These are phyloP conservation scores for Tetrapisispora fleetii DNA, from an alignment of 805 yeast genomes.

Conservation along the genomic window DNA sequence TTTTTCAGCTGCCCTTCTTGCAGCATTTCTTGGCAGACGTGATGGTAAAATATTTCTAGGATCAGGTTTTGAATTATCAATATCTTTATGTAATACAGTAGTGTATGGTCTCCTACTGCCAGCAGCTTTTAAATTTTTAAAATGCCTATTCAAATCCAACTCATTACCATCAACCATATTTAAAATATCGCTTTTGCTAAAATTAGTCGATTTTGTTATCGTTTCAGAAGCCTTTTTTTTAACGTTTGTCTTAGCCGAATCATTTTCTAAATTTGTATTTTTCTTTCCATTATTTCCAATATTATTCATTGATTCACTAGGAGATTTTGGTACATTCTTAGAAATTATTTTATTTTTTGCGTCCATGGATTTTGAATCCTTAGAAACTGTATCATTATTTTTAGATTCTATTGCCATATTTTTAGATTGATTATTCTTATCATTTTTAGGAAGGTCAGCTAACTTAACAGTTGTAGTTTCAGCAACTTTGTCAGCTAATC, in stretches of 20 bases:
- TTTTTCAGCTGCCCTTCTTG: constrained; percentile 23
- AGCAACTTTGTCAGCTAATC: not conserved
- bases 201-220: not conserved
- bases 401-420: not conserved
- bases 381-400: not conserved
- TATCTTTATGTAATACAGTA: constrained; percentile 21
- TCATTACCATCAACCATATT: constrained; percentile 19
- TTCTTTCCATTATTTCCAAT: too few relatives aligned
- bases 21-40: constrained; percentile 23
- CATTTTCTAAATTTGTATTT: too few relatives aligned
- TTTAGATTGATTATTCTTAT: not conserved
- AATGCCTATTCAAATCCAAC: constrained; percentile 14
- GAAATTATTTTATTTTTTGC: not conserved
- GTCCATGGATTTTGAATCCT: not conserved
- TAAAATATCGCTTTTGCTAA: constrained; percentile 20
- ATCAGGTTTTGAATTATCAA: constrained; percentile 25
- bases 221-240: constrained; percentile 10
- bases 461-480: not conserved
- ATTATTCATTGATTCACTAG: too few relatives aligned
- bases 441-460: constrained; percentile 2
- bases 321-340: too few relatives aligned
- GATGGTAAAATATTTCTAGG: constrained; percentile 24
- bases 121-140: constrained; percentile 8
- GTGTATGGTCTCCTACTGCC: constrained; percentile 21
- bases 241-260: too few relatives aligned